A percentile compares a stretch with the other conserved stretches of the same genome.
Evolutionary conservation across 495 filamentous ascomycete species (phyloP).

Genomic region (Platismatia glauca): DNA sequence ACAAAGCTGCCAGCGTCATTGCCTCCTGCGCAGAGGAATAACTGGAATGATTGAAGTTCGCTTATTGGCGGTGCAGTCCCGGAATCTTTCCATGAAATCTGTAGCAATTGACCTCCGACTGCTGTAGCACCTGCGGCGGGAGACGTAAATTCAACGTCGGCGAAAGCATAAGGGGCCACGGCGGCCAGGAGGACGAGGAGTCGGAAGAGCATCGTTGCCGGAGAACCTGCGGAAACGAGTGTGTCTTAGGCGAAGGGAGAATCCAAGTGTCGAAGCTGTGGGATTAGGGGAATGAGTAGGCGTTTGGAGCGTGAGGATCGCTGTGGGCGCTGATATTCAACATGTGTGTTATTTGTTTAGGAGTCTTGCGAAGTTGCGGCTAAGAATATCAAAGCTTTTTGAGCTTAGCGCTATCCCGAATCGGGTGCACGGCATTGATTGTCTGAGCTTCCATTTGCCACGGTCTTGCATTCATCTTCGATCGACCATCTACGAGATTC

Average conservation of each 20-base stretch:
- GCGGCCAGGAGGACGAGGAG: conserved; percentile 35
- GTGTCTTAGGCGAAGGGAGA: background rate
- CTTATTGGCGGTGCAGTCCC: conserved; percentile 39
- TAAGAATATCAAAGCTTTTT: background rate
- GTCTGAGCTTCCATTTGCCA: too few relatives aligned
- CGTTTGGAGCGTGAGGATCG: conserved; percentile 12
- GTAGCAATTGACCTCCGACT: conserved; percentile 42
- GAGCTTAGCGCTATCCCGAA: background rate
- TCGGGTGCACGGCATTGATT: too few relatives aligned
- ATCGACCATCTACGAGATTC: background rate
- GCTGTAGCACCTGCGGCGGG: conserved; percentile 42
- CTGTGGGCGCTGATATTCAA: conserved; percentile 2
- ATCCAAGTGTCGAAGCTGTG: background rate
- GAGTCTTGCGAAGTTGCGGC: background rate
- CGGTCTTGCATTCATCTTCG: background rate
- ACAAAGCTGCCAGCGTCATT: conserved; percentile 42
- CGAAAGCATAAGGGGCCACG: conserved; percentile 38
- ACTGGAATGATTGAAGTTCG: conserved; percentile 46
- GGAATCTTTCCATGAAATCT: conserved; percentile 52
- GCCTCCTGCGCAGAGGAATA: conserved; percentile 58
- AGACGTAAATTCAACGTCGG: conserved; percentile 48
- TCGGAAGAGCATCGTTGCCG: conserved; percentile 27
- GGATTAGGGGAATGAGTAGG: background rate
- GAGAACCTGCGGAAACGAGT: conserved; percentile 11
- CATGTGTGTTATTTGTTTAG: background rate